phyloP scores from a whole-genome alignment of 768 basidiomycete species.

The Mycena polygramma region DNA sequence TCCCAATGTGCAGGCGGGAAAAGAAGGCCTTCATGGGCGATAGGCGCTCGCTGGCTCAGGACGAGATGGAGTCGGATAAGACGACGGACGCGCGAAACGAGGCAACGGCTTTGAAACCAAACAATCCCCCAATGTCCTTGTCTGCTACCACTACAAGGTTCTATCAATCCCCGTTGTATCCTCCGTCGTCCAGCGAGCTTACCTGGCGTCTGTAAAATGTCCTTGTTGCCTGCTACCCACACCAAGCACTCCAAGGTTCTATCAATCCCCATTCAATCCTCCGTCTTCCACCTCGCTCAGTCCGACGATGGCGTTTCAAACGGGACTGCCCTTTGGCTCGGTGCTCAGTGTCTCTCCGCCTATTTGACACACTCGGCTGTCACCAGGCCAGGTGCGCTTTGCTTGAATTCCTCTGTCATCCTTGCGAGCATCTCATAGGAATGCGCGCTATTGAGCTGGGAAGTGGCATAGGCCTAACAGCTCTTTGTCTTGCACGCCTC shows the following conservation, averaged over 20 bases:
- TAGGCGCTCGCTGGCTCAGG: slow-evolving; percentile 16
- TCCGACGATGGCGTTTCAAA: slow-evolving; percentile 73
- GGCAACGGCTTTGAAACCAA: slow-evolving; percentile 43
- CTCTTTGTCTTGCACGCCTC: slow-evolving; percentile 43
- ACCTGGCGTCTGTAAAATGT: no score
- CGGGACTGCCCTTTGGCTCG: slow-evolving; percentile 89
- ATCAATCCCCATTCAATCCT: slow-evolving; percentile 52
- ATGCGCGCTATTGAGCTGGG: slow-evolving; percentile 80
- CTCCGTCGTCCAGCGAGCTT: no score
- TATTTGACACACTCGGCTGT: slow-evolving; percentile 61
- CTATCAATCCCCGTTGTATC: no score
- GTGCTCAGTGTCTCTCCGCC: slow-evolving; percentile 78
- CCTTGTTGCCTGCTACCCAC: slow-evolving; percentile 64
- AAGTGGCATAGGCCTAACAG: slow-evolving; percentile 82
- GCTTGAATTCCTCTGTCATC: no score
- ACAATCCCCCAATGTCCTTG: slow-evolving; percentile 27
- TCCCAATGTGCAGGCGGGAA: slow-evolving; percentile 78
- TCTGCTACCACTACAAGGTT: no score
- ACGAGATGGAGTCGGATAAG: slow-evolving; percentile 24
- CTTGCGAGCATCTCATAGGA: slow-evolving; percentile 33
- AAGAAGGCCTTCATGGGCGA: slow-evolving; percentile 85
- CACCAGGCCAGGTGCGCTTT: slow-evolving; percentile 17
- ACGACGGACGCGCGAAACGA: slow-evolving; percentile 8
- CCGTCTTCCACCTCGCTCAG: slow-evolving; percentile 66
- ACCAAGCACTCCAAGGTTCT: slow-evolving; percentile 74